Conservation (phyloP, 139 green algal species). For the Picochlorum sp. region DNA sequence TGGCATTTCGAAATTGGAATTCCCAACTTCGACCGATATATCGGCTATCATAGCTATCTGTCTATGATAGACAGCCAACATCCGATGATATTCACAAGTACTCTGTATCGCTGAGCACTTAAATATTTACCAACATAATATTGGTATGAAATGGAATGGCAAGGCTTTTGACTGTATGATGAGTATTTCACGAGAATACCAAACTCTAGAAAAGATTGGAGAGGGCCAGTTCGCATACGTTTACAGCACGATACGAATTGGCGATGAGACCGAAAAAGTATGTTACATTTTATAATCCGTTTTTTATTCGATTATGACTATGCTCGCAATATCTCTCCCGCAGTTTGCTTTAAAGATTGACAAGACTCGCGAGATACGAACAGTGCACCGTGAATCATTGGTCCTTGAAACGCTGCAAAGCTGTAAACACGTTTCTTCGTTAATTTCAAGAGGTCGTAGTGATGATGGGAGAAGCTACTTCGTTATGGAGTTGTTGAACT, state of each 20-base stretch:
- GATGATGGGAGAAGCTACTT: constrained; percentile 55
- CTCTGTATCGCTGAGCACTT: too few relatives aligned
- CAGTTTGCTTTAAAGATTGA: constrained; percentile 62
- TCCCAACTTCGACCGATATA: too few relatives aligned
- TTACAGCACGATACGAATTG: constrained; percentile 39
- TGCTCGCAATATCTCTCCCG: too few relatives aligned
- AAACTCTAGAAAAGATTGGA: constrained; percentile 53
- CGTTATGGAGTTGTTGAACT: constrained; percentile 70
- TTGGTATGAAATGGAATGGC: too few relatives aligned
- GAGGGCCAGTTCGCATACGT: constrained; percentile 70
- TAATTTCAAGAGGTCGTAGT: constrained; percentile 14
- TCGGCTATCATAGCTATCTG: too few relatives aligned
- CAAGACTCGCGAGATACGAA: constrained; percentile 29
- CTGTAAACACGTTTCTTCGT: constrained; percentile 21
- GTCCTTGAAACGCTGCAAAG: constrained; percentile 30
- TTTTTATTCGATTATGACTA: too few relatives aligned
- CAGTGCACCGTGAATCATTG: constrained; percentile 40
- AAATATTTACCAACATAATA: too few relatives aligned
- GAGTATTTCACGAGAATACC: too few relatives aligned
- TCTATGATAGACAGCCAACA: too few relatives aligned
- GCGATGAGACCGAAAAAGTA: background rate
- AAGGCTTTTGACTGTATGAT: too few relatives aligned
- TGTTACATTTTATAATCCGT: background rate
- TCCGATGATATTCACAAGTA: too few relatives aligned
- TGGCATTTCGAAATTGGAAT: too few relatives aligned